Evolutionary conservation across 176 grass and related monocot species (phyloP), one percentile per base, ranked within the genome.

Genomic region (Musa schizocarpa): DNA sequence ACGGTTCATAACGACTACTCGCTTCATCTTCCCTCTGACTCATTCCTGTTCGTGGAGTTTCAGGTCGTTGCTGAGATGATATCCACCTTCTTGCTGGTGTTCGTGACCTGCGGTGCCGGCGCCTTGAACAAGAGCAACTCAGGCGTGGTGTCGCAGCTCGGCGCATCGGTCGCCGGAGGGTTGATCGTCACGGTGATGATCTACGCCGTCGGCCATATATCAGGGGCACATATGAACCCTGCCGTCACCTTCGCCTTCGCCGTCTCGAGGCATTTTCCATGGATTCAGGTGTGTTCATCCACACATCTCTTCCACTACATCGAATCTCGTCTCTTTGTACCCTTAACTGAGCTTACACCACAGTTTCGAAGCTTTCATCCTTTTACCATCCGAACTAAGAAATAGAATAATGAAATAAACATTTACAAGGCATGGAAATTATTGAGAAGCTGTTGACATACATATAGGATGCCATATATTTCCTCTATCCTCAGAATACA

Each of bases 161-260:
- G 94, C 1, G 85, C 87, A 77, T 98, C 94, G 62, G 78, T 98
- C 53, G 94, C 88, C 6, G 94, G 90, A 69, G 94, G 94, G 2
- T 88, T 98, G 66, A 98, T 98, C 81, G 94, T 98, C 65, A 93
- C 90, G 0, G 94, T 98, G 7, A 98, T 98, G 94, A 98, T 98
- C 75, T 98, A 98, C 54, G 65, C 94, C 63, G 94, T 98, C 50
- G 94, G 94, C 0, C 94, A 98, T 76, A 98, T 98, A 78, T 98
- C 94, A 50, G 94, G 94, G 11, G 94, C 94, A 12, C 94, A 98
- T 80, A 98, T 98, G 94, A 98, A 98, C 77, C 94, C 94, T 2
- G 94, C 94, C 61, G 94, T 98, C 79, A 98, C 90, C n/a, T 82
- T 93, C 22, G 82, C 94, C 19, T 98, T 98, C 82, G 94, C 94